These are phyloP conservation scores for Rhododendron simsii DNA, from an alignment of 148 eudicot genomes.

Conservation along the genomic window DNA sequence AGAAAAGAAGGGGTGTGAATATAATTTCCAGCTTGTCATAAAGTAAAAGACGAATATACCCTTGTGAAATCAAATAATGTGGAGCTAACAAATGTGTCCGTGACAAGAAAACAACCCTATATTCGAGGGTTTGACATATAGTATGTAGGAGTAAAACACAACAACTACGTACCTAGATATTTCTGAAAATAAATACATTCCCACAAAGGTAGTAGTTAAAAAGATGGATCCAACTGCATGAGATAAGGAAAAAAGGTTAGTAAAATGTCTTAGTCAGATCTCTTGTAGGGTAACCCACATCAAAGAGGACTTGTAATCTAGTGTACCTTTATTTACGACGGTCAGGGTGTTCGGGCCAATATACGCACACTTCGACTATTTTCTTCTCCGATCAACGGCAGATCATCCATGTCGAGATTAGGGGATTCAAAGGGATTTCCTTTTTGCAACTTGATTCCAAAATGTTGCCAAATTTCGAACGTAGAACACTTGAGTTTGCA, in stretches of 20 bases:
- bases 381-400: too few relatives aligned
- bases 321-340: neutral
- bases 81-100: neutral
- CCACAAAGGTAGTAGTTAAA: neutral
- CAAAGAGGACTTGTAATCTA: neutral
- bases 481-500: too few relatives aligned
- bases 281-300: neutral
- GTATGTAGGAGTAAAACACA: neutral
- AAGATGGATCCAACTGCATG: constrained; percentile 1
- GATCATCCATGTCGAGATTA: too few relatives aligned
- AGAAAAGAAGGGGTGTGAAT: neutral
- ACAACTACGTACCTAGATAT: neutral
- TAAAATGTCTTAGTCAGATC: constrained; percentile 2
- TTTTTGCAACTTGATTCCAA: too few relatives aligned
- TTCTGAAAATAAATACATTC: neutral
- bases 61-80: neutral
- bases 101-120: neutral
- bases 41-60: neutral
- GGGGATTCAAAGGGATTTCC: too few relatives aligned
- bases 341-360: too few relatives aligned
- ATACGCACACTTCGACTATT: too few relatives aligned
- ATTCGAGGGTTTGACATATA: neutral
- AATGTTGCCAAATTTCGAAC: too few relatives aligned
- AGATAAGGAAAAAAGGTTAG: neutral
- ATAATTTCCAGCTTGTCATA: neutral